Evolutionary conservation across 495 filamentous ascomycete genomes (phyloP), one percentile per base, ranked within the genome.

Genomic region (Glonium stellatum): DNA sequence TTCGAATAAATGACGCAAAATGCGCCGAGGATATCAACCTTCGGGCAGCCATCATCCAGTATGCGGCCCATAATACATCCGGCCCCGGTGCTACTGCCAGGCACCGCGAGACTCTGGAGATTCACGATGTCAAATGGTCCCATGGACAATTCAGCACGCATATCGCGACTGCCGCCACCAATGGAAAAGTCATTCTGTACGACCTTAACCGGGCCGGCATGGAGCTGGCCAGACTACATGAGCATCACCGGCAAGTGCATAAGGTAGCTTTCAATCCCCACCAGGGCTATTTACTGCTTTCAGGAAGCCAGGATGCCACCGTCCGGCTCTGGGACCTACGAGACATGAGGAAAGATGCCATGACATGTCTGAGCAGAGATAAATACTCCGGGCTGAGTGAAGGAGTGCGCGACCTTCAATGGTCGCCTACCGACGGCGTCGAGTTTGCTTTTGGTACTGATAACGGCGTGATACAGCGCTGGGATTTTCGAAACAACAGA

Each of bases 241-340:
- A 96, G 69, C 95, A 97, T 72, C 82, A 80, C 58, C 87, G 95
- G 55, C 92, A 96, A 78, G 87, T 98, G 58, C 92, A 98, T 73
- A 84, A 84, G 62, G 77, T 98, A 39, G 90, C 89, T 44, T 89
- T 97, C 73, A 96, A 92, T 69, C 92, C 93, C 1, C 86, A 88
- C 69, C 77, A 82, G 60, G 84, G 86, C 54, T 83, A 82, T 58
- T 82, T 84, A 77, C 72, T 97, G 37, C 78, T 97, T 23, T 95
- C 91, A 4, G 93, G 88, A 23, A 92, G 92, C 69, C 91, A 96
- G 74, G 93, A 97, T 77, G 87, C 87, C 55, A 88, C 87, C 13
- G 88, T 96, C 50, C 87, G 89, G 54, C 82, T 89, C 67, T 90
- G 87, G 87, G 87, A 90, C 74, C 67, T 89, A 59, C 77, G 86